These are phyloP conservation scores for Microbotryomycetes sp. DNA, from an alignment of 1,284 basidiomycete genomes.

Conservation along the genomic window DNA sequence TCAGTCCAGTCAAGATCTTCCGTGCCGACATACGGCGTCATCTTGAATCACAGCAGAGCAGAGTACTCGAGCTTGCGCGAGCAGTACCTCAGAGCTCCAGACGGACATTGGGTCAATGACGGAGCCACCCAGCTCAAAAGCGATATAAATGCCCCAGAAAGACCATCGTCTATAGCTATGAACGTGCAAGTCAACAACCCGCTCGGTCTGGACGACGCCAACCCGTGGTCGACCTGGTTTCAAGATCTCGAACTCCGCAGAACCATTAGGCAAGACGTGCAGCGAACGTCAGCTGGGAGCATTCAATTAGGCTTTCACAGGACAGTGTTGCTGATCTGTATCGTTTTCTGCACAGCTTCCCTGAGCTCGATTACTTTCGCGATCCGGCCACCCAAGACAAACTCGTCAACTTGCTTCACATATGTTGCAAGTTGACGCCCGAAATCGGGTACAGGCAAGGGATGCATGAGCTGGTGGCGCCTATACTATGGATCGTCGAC, in stretches of 20 bases:
- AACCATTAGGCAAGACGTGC: constrained; percentile 82
- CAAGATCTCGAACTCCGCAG: constrained; percentile 73
- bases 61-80: constrained; percentile 41
- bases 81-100: constrained; percentile 44
- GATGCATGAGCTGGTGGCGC: constrained; percentile 90
- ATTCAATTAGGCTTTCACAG: too few species aligned
- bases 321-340: too few species aligned
- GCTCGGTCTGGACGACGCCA: constrained; percentile 75
- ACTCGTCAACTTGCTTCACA: constrained; percentile 74
- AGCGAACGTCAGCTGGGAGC: constrained; percentile 60
- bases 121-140: neutral
- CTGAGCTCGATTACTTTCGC: constrained; percentile 81
- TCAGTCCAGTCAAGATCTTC: constrained; percentile 31
- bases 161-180: neutral
- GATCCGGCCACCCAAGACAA: constrained; percentile 62
- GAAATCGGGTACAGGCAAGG: constrained; percentile 85
- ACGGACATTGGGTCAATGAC: constrained; percentile 44
- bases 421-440: constrained; percentile 65
- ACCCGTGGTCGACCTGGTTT: constrained; percentile 91
- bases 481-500: constrained; percentile 70
- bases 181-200: constrained; percentile 68
- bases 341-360: constrained; percentile 55
- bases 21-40: constrained; percentile 7
- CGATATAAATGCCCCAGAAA: neutral
- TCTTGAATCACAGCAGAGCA: constrained; percentile 25